Base-by-base conservation (phyloP, 352 stramenopile genomes). In the Globisporangium cederbergense region DNA sequence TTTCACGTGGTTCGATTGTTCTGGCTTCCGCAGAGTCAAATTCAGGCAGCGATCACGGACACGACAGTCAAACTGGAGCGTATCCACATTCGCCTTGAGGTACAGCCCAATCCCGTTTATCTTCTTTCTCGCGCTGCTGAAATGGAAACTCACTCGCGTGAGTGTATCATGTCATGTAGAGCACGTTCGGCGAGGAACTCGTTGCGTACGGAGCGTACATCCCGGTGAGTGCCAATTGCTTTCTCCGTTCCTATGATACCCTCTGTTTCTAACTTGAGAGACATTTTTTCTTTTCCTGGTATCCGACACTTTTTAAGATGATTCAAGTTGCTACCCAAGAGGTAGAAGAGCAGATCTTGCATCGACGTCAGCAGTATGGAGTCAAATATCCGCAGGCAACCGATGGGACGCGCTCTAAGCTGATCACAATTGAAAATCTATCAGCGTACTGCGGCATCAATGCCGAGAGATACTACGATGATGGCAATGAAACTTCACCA, bases 21-120 rank as follows among this genome's bases (percentile, higher is more conserved):
- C 16, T 55, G 45, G n/a, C 4, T 54, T 16, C 1, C 43, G 8
- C 47, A 90, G 81, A 79, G 62, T 66, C 79, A 77, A 54, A 32
- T 90, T 28, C 67, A 78, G 56, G 67, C 77, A 25, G 76, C 81
- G 14, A 57, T 84, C 14, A 65, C 77, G 5, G 73, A 89, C 42
- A 91, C 79, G 56, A 87, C 72, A 2, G 60, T 93, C 14, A 78
- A 86, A 42, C 56, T 90, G 42, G 78, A 93, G 57, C 76, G 76
- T 16, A 71, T 91, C 34, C 80, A 91, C 53, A 62, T 91, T 55
- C 84, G 84, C 22, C 72, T 90, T 25, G 82, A 93, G 79, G 84
- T 91, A 61, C 45, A 22, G n/a, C 5, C 32, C 52, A 3, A 52
- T 7, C 9, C 1, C 36, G 11, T 22, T 18, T 14, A 3, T 28